Base-by-base conservation (phyloP, 768 basidiomycete genomes). In the Auricularia sp. region DNA sequence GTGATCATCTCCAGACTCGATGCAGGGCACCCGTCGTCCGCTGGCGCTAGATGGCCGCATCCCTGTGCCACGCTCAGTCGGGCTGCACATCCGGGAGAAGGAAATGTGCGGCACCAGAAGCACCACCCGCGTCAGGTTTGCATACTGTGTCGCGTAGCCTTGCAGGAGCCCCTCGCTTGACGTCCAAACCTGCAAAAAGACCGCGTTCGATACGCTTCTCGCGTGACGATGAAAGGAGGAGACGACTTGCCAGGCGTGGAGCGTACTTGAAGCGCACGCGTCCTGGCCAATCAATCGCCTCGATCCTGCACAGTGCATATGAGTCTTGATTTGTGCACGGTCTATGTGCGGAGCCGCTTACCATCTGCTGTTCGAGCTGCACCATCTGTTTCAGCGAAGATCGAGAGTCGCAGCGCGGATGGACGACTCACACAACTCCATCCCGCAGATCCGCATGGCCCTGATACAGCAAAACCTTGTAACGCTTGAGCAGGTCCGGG, bases 1-100 rank as follows among this genome's bases (percentile, higher is more conserved):
- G 56, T 59, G 18, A 59, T 59, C 56, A 59, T 59, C 56, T 59
- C 56, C 6, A 59, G 56, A 29, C 56, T 59, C 56, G 56, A 14
- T 6, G 56, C 56, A 8, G 56, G 56, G 34, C 56, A 59, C 1
- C 56, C 56, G 33, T 59, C 56, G 34, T 59, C 56, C 14, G 56
- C 56, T 6, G 56, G 56, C 16, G 56, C 56, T 4, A 59, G 56
- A 59, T 59, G 56, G 23, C 56, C 56, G 33, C 56, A 59, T 33
- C 56, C 56, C 56, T 59, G 34, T 29, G 18, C 16, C 29, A 11
- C 18, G 18, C 18, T 14, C 39, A 42, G 39, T 42, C 39, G 12
- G 8, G 12, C 39, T 29, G 12, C 39, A 42, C 39, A 42, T 7
- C 39, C 12, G 8, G 12, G 39, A 42, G 39, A 42, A 14, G 12